Evolutionary conservation across 257 asterid genomes (phyloP).

Genomic region (Solanum lycopersicoides): DNA sequence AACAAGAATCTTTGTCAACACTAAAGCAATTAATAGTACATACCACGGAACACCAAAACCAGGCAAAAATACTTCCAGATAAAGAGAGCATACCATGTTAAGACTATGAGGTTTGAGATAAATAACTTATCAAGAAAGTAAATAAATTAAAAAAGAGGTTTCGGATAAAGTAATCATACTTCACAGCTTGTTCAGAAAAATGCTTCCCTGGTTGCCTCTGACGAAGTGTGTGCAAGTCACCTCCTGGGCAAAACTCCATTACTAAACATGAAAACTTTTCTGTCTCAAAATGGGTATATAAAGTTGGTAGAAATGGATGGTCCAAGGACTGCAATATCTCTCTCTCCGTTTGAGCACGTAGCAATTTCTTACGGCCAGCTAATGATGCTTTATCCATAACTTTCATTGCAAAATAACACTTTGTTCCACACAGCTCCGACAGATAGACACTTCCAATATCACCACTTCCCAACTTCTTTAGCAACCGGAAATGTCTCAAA

Average conservation of each 20-base stretch:
- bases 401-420: background rate
- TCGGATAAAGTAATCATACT: background rate
- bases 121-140: background rate
- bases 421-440: background rate
- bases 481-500: background rate
- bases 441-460: background rate
- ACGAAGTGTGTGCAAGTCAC: slow-evolving; percentile 1
- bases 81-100: background rate
- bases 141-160: background rate
- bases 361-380: slow-evolving; percentile 1
- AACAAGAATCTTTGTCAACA: background rate
- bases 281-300: background rate
- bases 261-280: background rate
- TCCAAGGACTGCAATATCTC: background rate
- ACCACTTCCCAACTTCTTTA: slow-evolving; percentile 1
- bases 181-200: background rate
- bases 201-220: slow-evolving; percentile 1
- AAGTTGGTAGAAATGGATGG: background rate
- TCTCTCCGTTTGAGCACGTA: background rate
- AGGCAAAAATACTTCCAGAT: background rate
- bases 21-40: background rate
- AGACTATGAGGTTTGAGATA: background rate
- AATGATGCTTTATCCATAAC: background rate
- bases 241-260: background rate
- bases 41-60: background rate